A percentile compares a stretch with the other conserved stretches of the same genome.
phyloP scores from a whole-genome alignment of 495 filamentous ascomycete genomes.

The Aspergillus bridgeri region DNA sequence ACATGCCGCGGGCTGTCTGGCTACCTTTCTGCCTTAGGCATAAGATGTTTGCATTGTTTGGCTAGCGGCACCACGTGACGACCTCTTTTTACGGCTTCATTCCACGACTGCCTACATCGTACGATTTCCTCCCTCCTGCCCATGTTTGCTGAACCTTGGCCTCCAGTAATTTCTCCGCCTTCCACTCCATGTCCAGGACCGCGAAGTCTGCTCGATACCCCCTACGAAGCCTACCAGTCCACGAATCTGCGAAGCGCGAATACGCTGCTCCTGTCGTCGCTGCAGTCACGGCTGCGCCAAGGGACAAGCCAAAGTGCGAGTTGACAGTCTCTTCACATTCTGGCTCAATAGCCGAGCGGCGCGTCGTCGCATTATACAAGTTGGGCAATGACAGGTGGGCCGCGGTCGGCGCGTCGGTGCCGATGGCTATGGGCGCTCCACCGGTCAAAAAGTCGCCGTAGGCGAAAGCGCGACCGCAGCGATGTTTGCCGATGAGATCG shows the following conservation, averaged over 20 bases:
- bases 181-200: slow-evolving; percentile 56
- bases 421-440: slow-evolving; percentile 52
- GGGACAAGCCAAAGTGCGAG: slow-evolving; percentile 45
- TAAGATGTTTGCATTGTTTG: too few species aligned
- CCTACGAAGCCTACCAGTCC: slow-evolving; percentile 44
- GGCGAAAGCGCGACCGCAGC: slow-evolving; percentile 54
- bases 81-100: too few species aligned
- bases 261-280: slow-evolving; percentile 54
- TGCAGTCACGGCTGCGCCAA: slow-evolving; percentile 49
- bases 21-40: too few species aligned
- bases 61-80: too few species aligned
- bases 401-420: slow-evolving; percentile 57
- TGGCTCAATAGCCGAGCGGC: slow-evolving; percentile 48
- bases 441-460: slow-evolving; percentile 55
- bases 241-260: slow-evolving; percentile 51
- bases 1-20: too few species aligned
- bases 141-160: slow-evolving; percentile 53
- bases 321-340: slow-evolving; percentile 44
- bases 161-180: slow-evolving; percentile 46
- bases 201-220: slow-evolving; percentile 55
- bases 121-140: slow-evolving; percentile 43
- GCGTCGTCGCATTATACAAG: slow-evolving; percentile 54
- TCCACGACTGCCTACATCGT: slow-evolving; percentile 2
- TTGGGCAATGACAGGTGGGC: slow-evolving; percentile 50
- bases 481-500: slow-evolving; percentile 45